Base-by-base conservation (phyloP, 164 flowering plant species). In the Chloranthus sessilifolius region DNA sequence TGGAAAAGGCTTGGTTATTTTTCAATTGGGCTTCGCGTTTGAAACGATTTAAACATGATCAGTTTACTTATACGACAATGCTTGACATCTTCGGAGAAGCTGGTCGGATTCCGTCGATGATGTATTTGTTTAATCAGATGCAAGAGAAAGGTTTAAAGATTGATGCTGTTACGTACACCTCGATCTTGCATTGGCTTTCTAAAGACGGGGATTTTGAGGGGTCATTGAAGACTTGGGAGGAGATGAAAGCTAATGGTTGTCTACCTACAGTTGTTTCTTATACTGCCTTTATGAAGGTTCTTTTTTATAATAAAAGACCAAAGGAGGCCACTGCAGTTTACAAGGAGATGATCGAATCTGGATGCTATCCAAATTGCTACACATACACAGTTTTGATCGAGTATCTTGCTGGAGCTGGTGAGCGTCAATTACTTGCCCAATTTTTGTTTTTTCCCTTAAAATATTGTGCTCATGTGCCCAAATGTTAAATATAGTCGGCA, bases 81-180 rank as follows among this genome's bases (percentile, higher is more conserved):
- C 40, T 90, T 62, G 95, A 87, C 62, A 90, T 90, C 11, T 90
- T 90, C 66, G 98, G 96, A 16, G 95, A 90, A 63, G 98, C 98
- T 7, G 75, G 83, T 70, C 74, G 92, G 75, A 76, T 91, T 52
- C 46, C 73, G 1, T 88, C 96, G 0, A 88, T 91, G 98, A 72
- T 71, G 39, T 63, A 58, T 55, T 72, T 91, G 1, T 85, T 80
- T 52, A 24, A 80, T 69, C 76, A 76, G 50, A 91, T 91, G 96
- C 69, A 64, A 55, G 86, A 81, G 64, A 83, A 71, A 51, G 85
- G 83, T 26, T 46, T 85, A 1, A 80, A 65, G 63, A 67, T 77
- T n/a, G 96, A 87, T 63, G 72, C 66, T 0, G 91, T 83, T 26
- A 83, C 98, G 12, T 87, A 81, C 30, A 90, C 98, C 5, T 78